These are phyloP conservation scores for Diaporthe amygdali DNA, from an alignment of 2,329 filamentous ascomycete genomes.

Conservation along the genomic window DNA sequence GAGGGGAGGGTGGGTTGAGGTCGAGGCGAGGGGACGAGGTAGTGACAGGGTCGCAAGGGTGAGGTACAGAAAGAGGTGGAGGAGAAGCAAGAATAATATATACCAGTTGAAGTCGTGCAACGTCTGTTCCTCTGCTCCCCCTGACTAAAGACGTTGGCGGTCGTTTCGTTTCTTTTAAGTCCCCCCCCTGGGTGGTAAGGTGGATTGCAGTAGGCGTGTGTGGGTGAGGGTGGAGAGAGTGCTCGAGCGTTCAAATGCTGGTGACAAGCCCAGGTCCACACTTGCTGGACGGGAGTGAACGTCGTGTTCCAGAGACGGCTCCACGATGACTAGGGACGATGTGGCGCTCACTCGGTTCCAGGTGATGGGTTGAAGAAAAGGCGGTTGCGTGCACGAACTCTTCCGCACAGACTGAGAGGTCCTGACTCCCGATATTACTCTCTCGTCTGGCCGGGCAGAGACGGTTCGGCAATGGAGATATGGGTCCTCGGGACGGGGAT, in stretches of 20 bases:
- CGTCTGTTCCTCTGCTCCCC: slow-evolving; percentile 12
- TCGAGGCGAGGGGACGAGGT: background rate
- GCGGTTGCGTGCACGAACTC: slow-evolving; percentile 13
- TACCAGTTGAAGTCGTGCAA: slow-evolving; percentile 15
- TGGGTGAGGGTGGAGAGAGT: slow-evolving; percentile 8
- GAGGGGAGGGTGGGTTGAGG: slow-evolving; percentile 8
- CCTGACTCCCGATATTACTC: slow-evolving; percentile 1
- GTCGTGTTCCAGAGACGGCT: slow-evolving; percentile 12
- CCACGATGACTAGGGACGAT: slow-evolving; percentile 16
- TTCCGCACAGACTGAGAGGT: slow-evolving; percentile 14
- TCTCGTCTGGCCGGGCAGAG: background rate
- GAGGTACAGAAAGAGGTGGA: background rate
- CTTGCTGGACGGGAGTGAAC: slow-evolving; percentile 3
- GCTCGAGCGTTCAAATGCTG: slow-evolving; percentile 15
- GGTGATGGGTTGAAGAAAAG: slow-evolving; percentile 5
- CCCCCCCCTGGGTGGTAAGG: slow-evolving; percentile 8
- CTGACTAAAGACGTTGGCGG: slow-evolving; percentile 16
- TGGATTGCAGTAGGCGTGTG: slow-evolving; percentile 10
- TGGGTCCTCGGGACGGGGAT: background rate
- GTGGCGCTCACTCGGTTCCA: slow-evolving; percentile 13
- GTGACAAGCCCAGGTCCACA: slow-evolving; percentile 14
- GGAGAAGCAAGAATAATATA: slow-evolving; percentile 15
- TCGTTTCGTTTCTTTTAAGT: slow-evolving; percentile 17
- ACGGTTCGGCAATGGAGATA: slow-evolving; percentile 2
- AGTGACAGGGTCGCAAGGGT: slow-evolving; percentile 9